Percentiles rank a stretch among this genome's conserved stretches.
Conservation (phyloP, 2,329 filamentous ascomycete genomes). For the Aureobasidium mangrovei region DNA sequence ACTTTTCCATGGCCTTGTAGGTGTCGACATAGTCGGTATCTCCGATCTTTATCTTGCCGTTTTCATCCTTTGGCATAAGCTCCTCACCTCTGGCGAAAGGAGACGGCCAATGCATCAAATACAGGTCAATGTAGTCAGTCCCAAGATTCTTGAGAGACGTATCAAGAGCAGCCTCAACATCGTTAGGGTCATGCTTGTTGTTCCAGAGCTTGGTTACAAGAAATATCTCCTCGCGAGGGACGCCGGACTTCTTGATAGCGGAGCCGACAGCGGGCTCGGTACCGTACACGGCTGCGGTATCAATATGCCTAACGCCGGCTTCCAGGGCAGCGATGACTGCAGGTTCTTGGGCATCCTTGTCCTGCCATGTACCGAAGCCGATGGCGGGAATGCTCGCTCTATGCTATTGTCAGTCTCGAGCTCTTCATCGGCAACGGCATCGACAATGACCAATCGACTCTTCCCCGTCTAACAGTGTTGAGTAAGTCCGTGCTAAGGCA, state of each 20-base stretch:
- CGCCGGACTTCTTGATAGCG: constrained; percentile 54
- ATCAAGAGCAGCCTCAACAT: constrained; percentile 49
- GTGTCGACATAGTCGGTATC: constrained; percentile 44
- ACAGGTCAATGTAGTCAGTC: constrained; percentile 60
- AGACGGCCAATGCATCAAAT: constrained; percentile 59
- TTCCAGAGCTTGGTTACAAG: constrained; percentile 60
- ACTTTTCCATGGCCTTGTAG: constrained; percentile 37
- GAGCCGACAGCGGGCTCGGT: constrained; percentile 59
- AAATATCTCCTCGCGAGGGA: constrained; percentile 57
- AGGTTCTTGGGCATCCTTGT: constrained; percentile 40
- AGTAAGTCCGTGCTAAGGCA: too few species aligned
- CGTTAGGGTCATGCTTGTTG: constrained; percentile 52
- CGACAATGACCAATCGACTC: constrained; percentile 26
- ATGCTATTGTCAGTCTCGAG: neutral
- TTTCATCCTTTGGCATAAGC: constrained; percentile 37
- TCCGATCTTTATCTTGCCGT: constrained; percentile 35
- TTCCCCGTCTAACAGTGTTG: too few species aligned
- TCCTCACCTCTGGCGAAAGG: constrained; percentile 44
- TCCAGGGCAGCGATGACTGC: constrained; percentile 34
- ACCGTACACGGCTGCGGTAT: constrained; percentile 29
- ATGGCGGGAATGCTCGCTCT: constrained; percentile 28
- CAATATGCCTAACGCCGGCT: constrained; percentile 49
- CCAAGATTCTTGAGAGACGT: constrained; percentile 54
- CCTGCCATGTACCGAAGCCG: constrained; percentile 49
- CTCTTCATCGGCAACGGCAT: constrained; percentile 14